These are phyloP conservation scores for Xylaria sp. DNA, from an alignment of 495 filamentous ascomycete genomes.

Conservation along the genomic window DNA sequence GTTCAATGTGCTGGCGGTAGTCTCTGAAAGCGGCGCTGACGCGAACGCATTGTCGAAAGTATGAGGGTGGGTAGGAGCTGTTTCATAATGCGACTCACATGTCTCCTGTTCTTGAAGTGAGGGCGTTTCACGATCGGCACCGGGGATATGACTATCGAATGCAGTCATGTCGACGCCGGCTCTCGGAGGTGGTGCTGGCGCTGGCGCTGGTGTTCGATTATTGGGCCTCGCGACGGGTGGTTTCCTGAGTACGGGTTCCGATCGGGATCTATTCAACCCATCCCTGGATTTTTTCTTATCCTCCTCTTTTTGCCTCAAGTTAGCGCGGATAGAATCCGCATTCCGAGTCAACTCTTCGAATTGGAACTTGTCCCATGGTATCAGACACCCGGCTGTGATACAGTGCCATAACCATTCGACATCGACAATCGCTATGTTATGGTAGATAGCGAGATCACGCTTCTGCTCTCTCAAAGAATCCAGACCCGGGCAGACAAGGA, in stretches of 20 bases:
- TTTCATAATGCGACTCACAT: conserved; percentile 31
- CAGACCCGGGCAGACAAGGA: conserved; percentile 71
- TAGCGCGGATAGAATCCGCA: neutral
- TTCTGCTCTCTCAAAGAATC: conserved; percentile 71
- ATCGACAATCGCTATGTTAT: conserved; percentile 78
- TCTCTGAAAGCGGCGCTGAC: conserved; percentile 48
- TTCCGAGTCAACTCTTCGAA: conserved; percentile 46
- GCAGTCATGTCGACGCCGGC: conserved; percentile 43
- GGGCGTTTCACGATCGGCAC: neutral
- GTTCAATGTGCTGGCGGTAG: conserved; percentile 47
- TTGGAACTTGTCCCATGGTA: conserved; percentile 47
- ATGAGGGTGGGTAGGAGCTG: conserved; percentile 46
- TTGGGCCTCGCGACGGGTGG: conserved; percentile 11
- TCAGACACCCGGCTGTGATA: conserved; percentile 56
- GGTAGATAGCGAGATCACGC: conserved; percentile 71
- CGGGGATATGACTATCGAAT: conserved; percentile 32
- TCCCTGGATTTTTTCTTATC: conserved; percentile 28
- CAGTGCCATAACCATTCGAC: conserved; percentile 85
- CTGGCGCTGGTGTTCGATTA: conserved; percentile 1
- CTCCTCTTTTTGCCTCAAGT: conserved; percentile 18
- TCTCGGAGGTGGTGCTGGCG: conserved; percentile 26
- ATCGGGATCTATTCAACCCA: conserved; percentile 24
- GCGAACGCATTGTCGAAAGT: conserved; percentile 26
- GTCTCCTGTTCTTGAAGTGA: conserved; percentile 6
- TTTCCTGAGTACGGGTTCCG: conserved; percentile 27